Base-by-base conservation (phyloP, 1,284 basidiomycete species). In the Wolfiporia cocos region DNA sequence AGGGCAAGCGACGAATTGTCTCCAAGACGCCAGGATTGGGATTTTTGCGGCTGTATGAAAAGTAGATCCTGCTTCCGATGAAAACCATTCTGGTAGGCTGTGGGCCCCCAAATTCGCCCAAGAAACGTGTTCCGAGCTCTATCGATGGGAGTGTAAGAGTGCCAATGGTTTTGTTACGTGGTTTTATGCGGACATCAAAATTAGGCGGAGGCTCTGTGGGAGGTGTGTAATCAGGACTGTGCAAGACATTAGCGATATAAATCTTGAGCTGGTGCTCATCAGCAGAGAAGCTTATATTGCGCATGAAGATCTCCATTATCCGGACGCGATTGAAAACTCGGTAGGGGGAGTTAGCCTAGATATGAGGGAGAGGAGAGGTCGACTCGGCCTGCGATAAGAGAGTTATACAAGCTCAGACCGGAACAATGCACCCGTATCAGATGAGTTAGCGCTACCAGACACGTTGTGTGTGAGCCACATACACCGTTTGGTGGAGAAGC, bases 91-190 rank as follows among this genome's bases (percentile, higher is more conserved):
- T 46, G 12, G 23, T 37, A 20, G 58, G 51, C 4, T n/a, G 26
- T 4, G 41, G 40, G 0, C 50, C 55, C 18, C 71, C 69, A 52
- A 70, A 76, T 10, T 71, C 55, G n/a, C 39, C 24, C 7, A 82
- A 58, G 44, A 82, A 78, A n/a, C 49, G 52, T 0, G 45, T 28
- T 0, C 66, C 76, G 23, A 73, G 51, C 4, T 59, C 51, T 7
- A 39, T 39, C 17, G 54, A 59, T 2, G 76, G 74, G 3, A 83
- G 55, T 1, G 78, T 79, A 23, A 82, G 53, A 12, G 58, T 51
- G 7, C 74, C 78, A 33, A 47, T 60, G n/a, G n/a, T n/a, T 5
- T 48, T 50, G 26, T 46, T 42, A n/a, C n/a, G n/a, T n/a, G n/a
- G n/a, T n/a, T n/a, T n/a, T 5, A 56, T 34, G 35, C 56, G 58